Conservation (phyloP, 306 rosid genomes). For the Cucurbita pepo region DNA sequence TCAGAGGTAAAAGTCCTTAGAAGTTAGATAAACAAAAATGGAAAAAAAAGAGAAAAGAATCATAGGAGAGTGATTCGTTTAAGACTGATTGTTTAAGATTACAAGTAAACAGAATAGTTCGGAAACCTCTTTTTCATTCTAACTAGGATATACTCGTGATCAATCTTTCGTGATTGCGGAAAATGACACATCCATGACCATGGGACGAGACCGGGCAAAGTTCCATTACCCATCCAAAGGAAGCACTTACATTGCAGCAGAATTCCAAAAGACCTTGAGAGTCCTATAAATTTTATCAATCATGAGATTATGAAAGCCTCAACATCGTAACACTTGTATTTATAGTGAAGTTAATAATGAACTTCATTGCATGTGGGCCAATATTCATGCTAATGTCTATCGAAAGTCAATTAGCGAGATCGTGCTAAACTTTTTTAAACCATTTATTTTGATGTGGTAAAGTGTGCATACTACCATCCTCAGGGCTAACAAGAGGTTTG, state of each 20-base stretch:
- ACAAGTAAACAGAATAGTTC: background rate
- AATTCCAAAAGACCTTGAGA: background rate
- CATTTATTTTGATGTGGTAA: background rate
- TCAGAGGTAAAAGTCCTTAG: background rate
- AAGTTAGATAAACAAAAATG: background rate
- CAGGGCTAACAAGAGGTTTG: slow-evolving; percentile 17
- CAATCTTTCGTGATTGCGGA: background rate
- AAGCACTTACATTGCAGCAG: background rate
- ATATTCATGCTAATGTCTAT: background rate
- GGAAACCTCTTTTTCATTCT: background rate
- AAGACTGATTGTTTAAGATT: background rate
- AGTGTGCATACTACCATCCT: background rate
- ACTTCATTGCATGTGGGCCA: background rate
- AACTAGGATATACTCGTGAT: background rate
- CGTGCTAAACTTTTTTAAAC: background rate
- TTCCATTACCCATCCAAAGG: background rate
- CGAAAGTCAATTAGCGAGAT: background rate
- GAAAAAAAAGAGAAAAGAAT: background rate
- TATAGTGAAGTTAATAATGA: background rate
- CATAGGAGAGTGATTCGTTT: background rate
- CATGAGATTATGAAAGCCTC: background rate
- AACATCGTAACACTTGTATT: background rate
- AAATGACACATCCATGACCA: background rate
- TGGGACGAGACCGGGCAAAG: background rate
- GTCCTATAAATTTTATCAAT: background rate